Evolutionary conservation across 2,329 filamentous ascomycete species (phyloP).

Genomic region (Paecilomyces formosus): DNA sequence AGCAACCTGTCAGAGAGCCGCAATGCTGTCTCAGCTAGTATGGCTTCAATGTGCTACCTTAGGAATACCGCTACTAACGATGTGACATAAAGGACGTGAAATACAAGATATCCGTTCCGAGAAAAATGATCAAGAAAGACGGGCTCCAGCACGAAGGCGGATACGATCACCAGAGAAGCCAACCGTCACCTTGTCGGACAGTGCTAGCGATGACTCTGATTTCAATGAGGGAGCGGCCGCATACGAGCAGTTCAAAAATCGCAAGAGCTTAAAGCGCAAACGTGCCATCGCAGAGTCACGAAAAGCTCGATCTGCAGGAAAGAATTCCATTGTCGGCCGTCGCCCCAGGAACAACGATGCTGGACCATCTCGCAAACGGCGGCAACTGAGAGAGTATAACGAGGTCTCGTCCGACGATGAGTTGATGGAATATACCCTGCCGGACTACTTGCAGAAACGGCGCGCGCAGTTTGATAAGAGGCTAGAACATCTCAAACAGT

Average conservation of each 20-base stretch:
- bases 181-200: slow-evolving; percentile 12
- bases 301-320: slow-evolving; percentile 38
- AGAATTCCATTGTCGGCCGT: slow-evolving; percentile 31
- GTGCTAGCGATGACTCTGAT: slow-evolving; percentile 20
- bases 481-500: slow-evolving; percentile 53
- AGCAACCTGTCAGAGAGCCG: slow-evolving; percentile 24
- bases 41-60: not conserved
- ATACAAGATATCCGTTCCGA: not conserved
- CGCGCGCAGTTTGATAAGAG: slow-evolving; percentile 60
- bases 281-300: slow-evolving; percentile 40
- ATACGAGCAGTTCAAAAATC: slow-evolving; percentile 59
- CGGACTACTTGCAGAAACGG: slow-evolving; percentile 66
- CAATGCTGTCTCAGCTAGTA: not conserved
- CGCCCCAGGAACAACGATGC: slow-evolving; percentile 19
- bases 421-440: slow-evolving; percentile 53
- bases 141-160: not conserved
- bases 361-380: slow-evolving; percentile 12
- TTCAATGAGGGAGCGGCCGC: slow-evolving; percentile 36
- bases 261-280: slow-evolving; percentile 48
- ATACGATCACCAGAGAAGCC: not conserved
- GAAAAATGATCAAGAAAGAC: not conserved
- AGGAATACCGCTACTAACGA: not conserved
- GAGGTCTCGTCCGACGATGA: slow-evolving; percentile 47
- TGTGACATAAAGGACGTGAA: not conserved
- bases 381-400: slow-evolving; percentile 33